Conservation (phyloP, 2,329 filamentous ascomycete species). For the Conoideocrella luteorostrata region DNA sequence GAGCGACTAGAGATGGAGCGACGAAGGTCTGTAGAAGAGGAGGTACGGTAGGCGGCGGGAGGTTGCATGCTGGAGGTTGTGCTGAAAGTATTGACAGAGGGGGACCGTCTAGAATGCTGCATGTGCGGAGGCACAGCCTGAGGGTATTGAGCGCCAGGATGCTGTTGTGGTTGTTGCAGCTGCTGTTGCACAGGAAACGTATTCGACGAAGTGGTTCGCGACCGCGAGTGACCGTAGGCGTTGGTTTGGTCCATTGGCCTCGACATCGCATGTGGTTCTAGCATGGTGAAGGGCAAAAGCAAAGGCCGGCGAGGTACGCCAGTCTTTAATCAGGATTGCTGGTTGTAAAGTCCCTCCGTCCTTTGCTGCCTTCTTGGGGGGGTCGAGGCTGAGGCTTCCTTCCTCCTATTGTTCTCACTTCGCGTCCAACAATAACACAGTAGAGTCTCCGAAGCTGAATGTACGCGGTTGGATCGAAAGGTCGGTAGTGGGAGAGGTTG, state of each 20-base stretch:
- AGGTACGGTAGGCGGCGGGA: constrained; percentile 50
- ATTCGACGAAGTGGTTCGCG: constrained; percentile 51
- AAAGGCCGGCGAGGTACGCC: too few relatives aligned
- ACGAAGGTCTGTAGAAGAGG: constrained; percentile 53
- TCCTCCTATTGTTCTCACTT: too few relatives aligned
- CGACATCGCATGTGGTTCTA: constrained; percentile 25
- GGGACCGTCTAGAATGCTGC: constrained; percentile 42
- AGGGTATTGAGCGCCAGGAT: constrained; percentile 6
- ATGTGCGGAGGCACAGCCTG: constrained; percentile 8
- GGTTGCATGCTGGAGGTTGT: constrained; percentile 63
- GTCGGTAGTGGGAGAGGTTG: neutral
- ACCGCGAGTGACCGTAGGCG: constrained; percentile 47
- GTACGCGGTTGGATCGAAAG: too few relatives aligned
- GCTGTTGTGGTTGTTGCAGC: constrained; percentile 17
- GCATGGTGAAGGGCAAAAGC: constrained; percentile 15
- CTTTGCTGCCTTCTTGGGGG: too few relatives aligned
- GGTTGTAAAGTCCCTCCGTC: too few relatives aligned
- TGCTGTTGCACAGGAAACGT: constrained; percentile 36
- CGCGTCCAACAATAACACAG: too few relatives aligned
- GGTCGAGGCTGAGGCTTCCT: too few relatives aligned
- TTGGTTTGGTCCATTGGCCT: constrained; percentile 27
- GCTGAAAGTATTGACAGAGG: constrained; percentile 63
- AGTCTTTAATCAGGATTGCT: too few relatives aligned
- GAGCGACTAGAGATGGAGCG: constrained; percentile 80
- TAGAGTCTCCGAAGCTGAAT: too few relatives aligned